phyloP scores from a whole-genome alignment of 345 rosid species.

The Melaleuca quinquenervia region DNA sequence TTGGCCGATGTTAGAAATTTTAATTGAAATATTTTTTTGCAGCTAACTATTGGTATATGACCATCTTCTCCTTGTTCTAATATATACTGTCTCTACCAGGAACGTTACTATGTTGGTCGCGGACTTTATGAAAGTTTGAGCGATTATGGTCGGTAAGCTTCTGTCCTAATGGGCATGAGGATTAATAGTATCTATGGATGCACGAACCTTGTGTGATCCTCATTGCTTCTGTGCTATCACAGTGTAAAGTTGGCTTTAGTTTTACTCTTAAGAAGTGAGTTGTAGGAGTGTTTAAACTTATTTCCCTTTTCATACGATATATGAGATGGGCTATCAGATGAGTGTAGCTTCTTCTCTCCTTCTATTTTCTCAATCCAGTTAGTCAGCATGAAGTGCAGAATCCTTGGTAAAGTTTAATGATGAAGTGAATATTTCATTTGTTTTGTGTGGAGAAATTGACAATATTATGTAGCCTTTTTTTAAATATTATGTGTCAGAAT shows the following conservation, averaged over 20 bases:
- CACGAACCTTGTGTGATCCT: not conserved
- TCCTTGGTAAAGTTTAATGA: not conserved
- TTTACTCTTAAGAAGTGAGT: not conserved
- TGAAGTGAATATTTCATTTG: not conserved
- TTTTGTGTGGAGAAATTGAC: not conserved
- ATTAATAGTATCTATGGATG: not conserved
- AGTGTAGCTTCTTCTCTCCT: not conserved
- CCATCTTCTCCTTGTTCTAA: not conserved
- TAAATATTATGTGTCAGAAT: too few species aligned
- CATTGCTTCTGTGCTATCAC: not conserved
- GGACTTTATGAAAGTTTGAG: conserved; percentile 81
- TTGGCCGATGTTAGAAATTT: not conserved
- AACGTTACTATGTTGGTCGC: conserved; percentile 93
- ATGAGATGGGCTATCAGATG: not conserved
- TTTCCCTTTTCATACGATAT: not conserved
- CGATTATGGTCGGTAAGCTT: conserved; percentile 79
- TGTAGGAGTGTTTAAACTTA: not conserved
- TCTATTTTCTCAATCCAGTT: not conserved
- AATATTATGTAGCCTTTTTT: not conserved
- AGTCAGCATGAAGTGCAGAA: not conserved
- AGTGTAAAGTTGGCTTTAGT: not conserved
- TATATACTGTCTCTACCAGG: conserved; percentile 39
- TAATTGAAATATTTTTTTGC: not conserved
- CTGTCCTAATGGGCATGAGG: not conserved
- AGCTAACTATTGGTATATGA: not conserved